Conservation (phyloP, 148 eudicot species). For the Fagopyrum tataricum region DNA sequence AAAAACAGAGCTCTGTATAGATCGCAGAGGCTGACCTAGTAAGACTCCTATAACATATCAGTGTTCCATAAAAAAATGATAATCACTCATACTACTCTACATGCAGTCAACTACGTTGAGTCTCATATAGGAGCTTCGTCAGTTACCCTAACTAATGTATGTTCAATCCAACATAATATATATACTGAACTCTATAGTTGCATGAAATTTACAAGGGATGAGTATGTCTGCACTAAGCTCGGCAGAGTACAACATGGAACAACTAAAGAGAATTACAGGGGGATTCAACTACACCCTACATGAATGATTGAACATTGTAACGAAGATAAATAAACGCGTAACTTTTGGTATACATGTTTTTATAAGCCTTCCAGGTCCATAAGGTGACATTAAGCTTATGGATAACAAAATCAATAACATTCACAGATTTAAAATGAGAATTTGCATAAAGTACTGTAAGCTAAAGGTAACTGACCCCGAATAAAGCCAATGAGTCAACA, state of each 20-base stretch:
- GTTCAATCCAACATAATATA: too few species aligned
- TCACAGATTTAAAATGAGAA: background rate
- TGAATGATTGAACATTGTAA: background rate
- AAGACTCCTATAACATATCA: background rate
- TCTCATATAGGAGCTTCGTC: too few species aligned
- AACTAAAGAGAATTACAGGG: background rate
- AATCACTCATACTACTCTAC: background rate
- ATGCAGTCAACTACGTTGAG: background rate
- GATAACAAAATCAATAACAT: background rate
- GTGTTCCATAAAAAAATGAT: background rate
- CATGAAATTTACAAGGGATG: background rate
- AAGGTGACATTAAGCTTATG: background rate
- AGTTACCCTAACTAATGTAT: too few species aligned
- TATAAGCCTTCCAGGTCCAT: background rate
- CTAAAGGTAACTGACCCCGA: constrained; percentile 59
- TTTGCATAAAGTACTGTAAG: background rate
- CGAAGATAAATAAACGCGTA: too few species aligned
- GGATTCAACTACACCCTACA: background rate
- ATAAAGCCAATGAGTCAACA: constrained; percentile 81
- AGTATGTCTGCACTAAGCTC: background rate
- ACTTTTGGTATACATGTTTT: too few species aligned
- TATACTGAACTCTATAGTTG: background rate
- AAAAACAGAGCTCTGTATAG: background rate
- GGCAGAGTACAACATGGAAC: background rate
- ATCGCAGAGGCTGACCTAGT: background rate